Evolutionary conservation across 345 rosid genomes (phyloP), one percentile per base, ranked within the genome.

Genomic region (Sisymbrium irio): DNA sequence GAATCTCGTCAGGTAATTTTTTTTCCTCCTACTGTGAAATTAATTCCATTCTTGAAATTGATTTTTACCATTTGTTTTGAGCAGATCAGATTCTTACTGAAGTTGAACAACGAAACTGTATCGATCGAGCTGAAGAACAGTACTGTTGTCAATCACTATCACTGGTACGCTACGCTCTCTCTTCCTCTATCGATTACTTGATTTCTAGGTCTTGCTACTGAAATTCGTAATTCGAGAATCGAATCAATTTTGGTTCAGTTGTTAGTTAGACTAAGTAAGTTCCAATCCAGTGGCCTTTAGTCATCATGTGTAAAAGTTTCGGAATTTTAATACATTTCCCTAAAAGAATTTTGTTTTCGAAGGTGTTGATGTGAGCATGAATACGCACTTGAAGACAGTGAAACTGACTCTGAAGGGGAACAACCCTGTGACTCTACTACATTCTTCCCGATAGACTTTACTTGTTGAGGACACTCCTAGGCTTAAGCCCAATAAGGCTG

Each of bases 341-440:
- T 25, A 5, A 42, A 25, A 4, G 7, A 4, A n/a, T n/a, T 25
- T 11, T 62, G n/a, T 14, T 41, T n/a, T 44, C 25, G 53, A 49
- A 96, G 98, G 99, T 79, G 98, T 96, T 55, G 99, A 96, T 79
- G 84, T 92, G 76, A 96, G 98, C 51, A 92, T 96, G 99, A 96
- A 96, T 50, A 96, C 99, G 11, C 99, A 90, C 83, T 82, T 92
- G 77, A 96, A 92, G 82, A 85, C 89, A 1, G 99, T 92, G 72
- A 88, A 96, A 72, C 87, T 92, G 58, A 92, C 86, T 5, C 73
- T 96, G 67, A 96, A 92, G 85, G 99, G 99, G 72, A 89, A 89
- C 71, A 90, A 90, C 65, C 97, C 96, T 2, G 89, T 90, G 45
- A 87, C 85, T 30, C 61, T 92, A 90, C 63, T 90, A 90, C 82